Base-by-base conservation (phyloP, 2,329 filamentous ascomycete species). In the Paecilomyces sp. region DNA sequence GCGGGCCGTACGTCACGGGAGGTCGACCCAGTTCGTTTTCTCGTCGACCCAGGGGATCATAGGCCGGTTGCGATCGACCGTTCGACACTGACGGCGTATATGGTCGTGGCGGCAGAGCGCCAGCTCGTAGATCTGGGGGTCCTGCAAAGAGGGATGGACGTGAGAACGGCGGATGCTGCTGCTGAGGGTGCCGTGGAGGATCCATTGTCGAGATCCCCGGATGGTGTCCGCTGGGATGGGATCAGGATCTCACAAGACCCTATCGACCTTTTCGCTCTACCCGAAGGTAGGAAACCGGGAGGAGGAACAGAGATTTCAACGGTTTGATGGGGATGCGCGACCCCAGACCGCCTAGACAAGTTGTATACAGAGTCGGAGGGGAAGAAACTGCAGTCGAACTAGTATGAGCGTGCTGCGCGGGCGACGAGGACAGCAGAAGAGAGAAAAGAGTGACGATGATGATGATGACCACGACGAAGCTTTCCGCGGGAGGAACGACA, bases 61-160 rank as follows among this genome's bases (percentile, higher is more conserved):
- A 67, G 33, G 61, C 56, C 41, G 63, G 65, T 55, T 67, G 63
- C 58, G 69, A 64, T 57, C 66, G 65, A 50, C 58, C 63, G 55
- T 61, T 62, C 25, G 65, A 60, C 25, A 61, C 54, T 56, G 67
- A 30, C 22, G 62, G 55, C 22, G 62, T 52, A 15, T 58, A 62
- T 61, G 65, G 67, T 22, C 64, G 61, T 57, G 63, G 69, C 41
- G 67, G 62, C 15, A 67, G 67, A 58, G 71, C 51, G 18, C 61
- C 64, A 24, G 65, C 62, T 57, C 67, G 68, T 62, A 69, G 61
- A 58, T 72, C 69, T 58, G 68, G 70, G n/a, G 71, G 64, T 50
- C 61, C 61, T 47, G 68, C 67, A 53, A 73, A 66, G 34, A 70
- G 66, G 18, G 70, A 70, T 13, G 70, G 68, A 56, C 72, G 72